Base-by-base conservation (phyloP, 768 basidiomycete species). In the Lyophyllum atratum region DNA sequence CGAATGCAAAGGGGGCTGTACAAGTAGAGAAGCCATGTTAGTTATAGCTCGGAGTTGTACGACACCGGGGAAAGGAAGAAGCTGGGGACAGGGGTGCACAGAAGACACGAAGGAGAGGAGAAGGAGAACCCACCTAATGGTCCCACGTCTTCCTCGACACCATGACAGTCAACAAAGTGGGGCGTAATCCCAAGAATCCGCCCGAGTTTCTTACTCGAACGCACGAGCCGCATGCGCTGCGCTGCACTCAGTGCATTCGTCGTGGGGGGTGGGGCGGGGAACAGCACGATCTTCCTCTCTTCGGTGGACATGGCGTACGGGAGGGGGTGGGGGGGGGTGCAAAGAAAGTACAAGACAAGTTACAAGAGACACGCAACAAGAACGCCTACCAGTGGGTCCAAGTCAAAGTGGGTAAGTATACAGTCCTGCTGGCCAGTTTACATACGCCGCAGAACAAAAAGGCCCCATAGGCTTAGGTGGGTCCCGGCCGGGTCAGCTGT, bases 171-270 rank as follows among this genome's bases (percentile, higher is more conserved):
- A 11, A 83, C 59, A 29, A 86, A 72, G 55, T 80, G 83, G n/a
- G 86, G 86, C 15, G 84, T 80, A 19, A 77, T 73, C 12, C 86
- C 86, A 11, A 88, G 71, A 11, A 88, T 68, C 44, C 82, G 79
- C 21, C 80, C 79, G 21, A 89, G 76, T 71, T 87, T 88, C 62
- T 78, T 81, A 21, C 84, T 80, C 24, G 80, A 79, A 26, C 84
- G 82, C 28, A 85, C 63, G 22, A 88, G 77, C 52, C 82, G 82
- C 9, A 75, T 66, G n/a, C 85, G 80, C 66, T 86, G 81, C 22
- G 75, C 64, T 1, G 76, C 59, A 7, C 81, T 79, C 49, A 85
- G 67, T 17, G 75, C 70, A 68, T 89, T 87, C 15, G 74, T 80
- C 22, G 86, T 89, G 0, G 85, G 84, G 3, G 86, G 85, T 15